Evolutionary conservation across 306 rosid species (phyloP).

Genomic region (Abrus precatorius): DNA sequence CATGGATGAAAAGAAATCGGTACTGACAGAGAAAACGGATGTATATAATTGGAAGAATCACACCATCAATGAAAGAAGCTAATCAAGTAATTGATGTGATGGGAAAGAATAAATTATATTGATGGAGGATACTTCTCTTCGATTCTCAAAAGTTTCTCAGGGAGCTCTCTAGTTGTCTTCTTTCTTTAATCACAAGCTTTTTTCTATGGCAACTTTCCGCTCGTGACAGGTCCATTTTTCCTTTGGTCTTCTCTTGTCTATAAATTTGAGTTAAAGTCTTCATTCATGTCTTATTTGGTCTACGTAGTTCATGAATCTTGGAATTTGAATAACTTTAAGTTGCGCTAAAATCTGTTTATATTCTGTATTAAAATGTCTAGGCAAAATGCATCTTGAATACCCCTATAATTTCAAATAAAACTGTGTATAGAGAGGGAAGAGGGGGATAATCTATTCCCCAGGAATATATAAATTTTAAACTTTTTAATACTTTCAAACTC

Average conservation of each 20-base stretch:
- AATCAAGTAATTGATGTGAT: slow-evolving; percentile 21
- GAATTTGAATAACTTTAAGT: not conserved
- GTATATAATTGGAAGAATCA: slow-evolving; percentile 10
- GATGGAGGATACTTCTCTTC: not conserved
- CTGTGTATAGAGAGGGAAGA: not conserved
- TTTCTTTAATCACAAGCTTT: slow-evolving; percentile 22
- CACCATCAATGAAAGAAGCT: slow-evolving; percentile 1
- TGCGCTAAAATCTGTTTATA: slow-evolving; percentile 2
- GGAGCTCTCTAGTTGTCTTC: not conserved
- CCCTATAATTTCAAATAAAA: not conserved
- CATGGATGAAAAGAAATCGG: slow-evolving; percentile 21
- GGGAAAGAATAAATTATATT: not conserved
- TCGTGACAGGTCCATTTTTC: not conserved
- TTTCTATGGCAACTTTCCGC: slow-evolving; percentile 8
- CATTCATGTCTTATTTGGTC: not conserved
- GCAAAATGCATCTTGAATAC: not conserved
- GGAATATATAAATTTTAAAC: too few species aligned
- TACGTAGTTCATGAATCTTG: not conserved
- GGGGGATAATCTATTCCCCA: too few species aligned
- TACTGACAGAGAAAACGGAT: not conserved
- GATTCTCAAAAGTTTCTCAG: not conserved
- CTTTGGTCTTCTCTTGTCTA: not conserved
- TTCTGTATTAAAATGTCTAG: not conserved
- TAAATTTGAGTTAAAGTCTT: not conserved
- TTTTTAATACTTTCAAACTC: too few species aligned